Base-by-base conservation (phyloP, 495 filamentous ascomycete genomes). In the Halenospora varia region DNA sequence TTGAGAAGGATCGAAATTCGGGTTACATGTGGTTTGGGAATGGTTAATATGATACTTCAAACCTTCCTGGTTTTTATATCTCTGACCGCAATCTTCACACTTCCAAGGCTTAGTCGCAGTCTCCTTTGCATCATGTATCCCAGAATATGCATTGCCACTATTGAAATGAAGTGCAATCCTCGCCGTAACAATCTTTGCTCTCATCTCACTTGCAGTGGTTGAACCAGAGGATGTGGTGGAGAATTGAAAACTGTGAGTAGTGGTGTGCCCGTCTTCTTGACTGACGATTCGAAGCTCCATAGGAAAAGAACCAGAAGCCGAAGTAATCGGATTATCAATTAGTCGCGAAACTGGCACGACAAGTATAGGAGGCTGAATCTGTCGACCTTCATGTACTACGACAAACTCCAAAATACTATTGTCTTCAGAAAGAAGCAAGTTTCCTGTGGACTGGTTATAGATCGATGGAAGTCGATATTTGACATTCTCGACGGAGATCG, bases 1-100 rank as follows among this genome's bases (percentile, higher is more conserved):
- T 46, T 67, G 19, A 41, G 62, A 39, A 26, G 74, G 72, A 46
- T 74, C 66, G 23, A 67, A 76, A n/a, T 70, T 67, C 2, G 77
- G 76, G 58, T 83, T 83, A 61, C 80, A 83, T 17, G 68, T 23
- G 15, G 70, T 69, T 45, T 71, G 68, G 1, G 77, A 76, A 48
- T 78, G 78, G 1, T 68, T 73, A 1, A 72, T 61, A 53, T 83
- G 80, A 60, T 83, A 83, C 40, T 78, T 71, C 24, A 83, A 66
- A 0, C 80, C 80, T 26, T 74, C 67, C 17, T 75, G 69, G 53
- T 82, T 81, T 56, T 79, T 81, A 73, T 75, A 83, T 20, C 62
- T 60, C 6, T 68, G 69, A 11, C 73, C 75, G 50, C 80, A 83
- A 17, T 69, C 75, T 3, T 74, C 68, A 55, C 80, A 83, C 13